Evolutionary conservation across 495 filamentous ascomycete genomes (phyloP).

Genomic region (Penicillium coprophilum): DNA sequence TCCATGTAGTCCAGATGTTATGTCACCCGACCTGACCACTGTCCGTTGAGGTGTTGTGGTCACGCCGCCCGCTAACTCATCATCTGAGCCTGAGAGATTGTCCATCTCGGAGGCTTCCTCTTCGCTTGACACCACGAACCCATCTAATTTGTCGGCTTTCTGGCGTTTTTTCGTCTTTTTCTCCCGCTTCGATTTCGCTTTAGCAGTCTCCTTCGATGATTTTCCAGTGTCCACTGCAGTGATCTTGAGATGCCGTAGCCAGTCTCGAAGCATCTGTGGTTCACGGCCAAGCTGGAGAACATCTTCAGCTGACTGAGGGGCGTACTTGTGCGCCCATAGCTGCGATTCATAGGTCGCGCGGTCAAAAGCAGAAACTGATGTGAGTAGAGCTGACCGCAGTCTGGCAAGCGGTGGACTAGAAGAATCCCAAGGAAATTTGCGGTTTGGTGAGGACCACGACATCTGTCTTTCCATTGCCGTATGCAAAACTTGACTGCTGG

Average conservation of each 20-base stretch:
- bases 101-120: constrained; percentile 77
- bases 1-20: constrained; percentile 33
- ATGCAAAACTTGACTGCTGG: constrained; percentile 38
- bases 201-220: constrained; percentile 40
- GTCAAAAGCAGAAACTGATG: constrained; percentile 76
- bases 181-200: constrained; percentile 42
- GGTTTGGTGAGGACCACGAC: constrained; percentile 24
- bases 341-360: constrained; percentile 67
- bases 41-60: constrained; percentile 55
- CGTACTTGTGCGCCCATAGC: constrained; percentile 85
- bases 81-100: constrained; percentile 66
- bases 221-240: constrained; percentile 67
- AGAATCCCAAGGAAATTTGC: constrained; percentile 3
- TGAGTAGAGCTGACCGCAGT: constrained; percentile 58
- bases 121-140: constrained; percentile 81
- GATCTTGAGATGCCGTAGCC: constrained; percentile 76
- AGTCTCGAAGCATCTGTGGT: constrained; percentile 70
- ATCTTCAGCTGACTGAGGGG: constrained; percentile 64
- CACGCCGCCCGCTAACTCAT: constrained; percentile 45
- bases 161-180: constrained; percentile 64
- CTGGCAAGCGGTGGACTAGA: constrained; percentile 52
- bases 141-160: constrained; percentile 69
- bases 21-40: constrained; percentile 59
- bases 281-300: constrained; percentile 78
- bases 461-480: constrained; percentile 37